Percentiles rank a stretch among this genome's conserved stretches.
phyloP scores from a whole-genome alignment of 257 asterid species.

The Ehretia macrophylla region DNA sequence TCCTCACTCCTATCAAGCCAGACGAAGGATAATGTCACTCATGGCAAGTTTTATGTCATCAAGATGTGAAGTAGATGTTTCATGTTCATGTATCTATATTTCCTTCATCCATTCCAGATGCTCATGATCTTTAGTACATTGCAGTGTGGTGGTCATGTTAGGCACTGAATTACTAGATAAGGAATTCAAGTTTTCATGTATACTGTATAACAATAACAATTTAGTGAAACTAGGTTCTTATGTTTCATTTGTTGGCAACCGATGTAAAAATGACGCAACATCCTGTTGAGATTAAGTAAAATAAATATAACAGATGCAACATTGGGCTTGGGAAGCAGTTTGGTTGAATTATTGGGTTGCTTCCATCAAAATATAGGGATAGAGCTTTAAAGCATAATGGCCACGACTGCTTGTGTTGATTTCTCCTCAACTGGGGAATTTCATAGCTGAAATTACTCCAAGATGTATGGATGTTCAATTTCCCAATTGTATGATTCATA shows the following conservation, averaged over 20 bases:
- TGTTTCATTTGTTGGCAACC: background rate
- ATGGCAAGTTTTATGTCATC: constrained; percentile 56
- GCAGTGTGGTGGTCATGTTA: background rate
- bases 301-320: background rate
- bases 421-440: background rate
- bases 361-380: background rate
- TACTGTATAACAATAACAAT: background rate
- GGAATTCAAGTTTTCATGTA: background rate
- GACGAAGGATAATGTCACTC: constrained; percentile 86
- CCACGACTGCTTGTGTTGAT: too few relatives aligned
- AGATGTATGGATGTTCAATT: too few relatives aligned
- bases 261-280: background rate
- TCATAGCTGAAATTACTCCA: too few relatives aligned
- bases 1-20: constrained; percentile 96
- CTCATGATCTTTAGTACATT: background rate
- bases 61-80: constrained; percentile 8
- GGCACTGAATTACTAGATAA: background rate
- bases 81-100: background rate
- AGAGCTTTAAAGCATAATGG: too few relatives aligned
- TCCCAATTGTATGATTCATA: too few relatives aligned
- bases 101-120: background rate
- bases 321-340: background rate
- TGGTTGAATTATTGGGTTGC: background rate
- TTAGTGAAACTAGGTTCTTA: background rate
- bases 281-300: background rate